These are phyloP conservation scores for Rhizopogon vulgaris DNA, from an alignment of 768 basidiomycete genomes.

Conservation along the genomic window DNA sequence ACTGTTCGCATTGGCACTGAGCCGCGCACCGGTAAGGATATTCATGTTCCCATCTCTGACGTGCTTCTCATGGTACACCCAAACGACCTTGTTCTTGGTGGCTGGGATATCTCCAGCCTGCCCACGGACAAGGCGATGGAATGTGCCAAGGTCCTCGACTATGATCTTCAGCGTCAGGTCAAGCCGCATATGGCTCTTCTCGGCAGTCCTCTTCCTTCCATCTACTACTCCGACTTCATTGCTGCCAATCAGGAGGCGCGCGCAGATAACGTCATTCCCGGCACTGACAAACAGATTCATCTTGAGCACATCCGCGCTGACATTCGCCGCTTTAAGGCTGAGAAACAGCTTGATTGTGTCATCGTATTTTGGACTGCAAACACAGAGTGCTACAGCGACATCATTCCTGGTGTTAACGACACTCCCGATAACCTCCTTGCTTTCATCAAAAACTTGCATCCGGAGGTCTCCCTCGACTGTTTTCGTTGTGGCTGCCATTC, in stretches of 20 bases:
- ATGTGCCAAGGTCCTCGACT: constrained; percentile 90
- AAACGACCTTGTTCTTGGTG: constrained; percentile 94
- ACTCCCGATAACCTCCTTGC: constrained; percentile 82
- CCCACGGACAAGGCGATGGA: constrained; percentile 89
- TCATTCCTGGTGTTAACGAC: constrained; percentile 93
- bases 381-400: constrained; percentile 95
- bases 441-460: constrained; percentile 79
- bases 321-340: constrained; percentile 83
- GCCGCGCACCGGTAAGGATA: constrained; percentile 73
- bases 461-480: constrained; percentile 92
- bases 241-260: constrained; percentile 96
- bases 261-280: constrained; percentile 89
- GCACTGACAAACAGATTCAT: constrained; percentile 82
- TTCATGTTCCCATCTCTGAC: constrained; percentile 88
- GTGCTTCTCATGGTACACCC: constrained; percentile 97
- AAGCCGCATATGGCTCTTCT: constrained; percentile 76
- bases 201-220: constrained; percentile 82
- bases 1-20: constrained; percentile 90
- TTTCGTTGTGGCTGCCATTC: constrained; percentile 92
- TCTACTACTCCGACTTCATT: constrained; percentile 97
- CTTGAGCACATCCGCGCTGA: constrained; percentile 90
- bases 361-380: constrained; percentile 99
- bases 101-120: constrained; percentile 93
- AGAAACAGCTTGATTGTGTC: too few species aligned
- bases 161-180: constrained; percentile 94